Evolutionary conservation across 805 yeast species (phyloP).

Genomic region (Starmerella sp.): DNA sequence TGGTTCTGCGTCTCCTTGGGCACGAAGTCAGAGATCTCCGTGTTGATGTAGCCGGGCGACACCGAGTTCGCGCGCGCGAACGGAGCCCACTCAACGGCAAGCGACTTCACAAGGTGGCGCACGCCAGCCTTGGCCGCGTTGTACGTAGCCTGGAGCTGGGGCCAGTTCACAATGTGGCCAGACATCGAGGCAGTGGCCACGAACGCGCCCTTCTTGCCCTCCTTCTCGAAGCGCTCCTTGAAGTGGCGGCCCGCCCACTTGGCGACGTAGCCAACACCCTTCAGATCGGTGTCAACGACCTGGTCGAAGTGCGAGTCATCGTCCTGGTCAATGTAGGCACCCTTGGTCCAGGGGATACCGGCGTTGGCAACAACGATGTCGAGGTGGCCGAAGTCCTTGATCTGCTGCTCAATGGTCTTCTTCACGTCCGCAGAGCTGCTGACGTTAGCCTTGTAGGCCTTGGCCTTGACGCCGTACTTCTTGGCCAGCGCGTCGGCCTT

Average conservation of each 20-base stretch:
- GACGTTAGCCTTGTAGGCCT: conserved; percentile 55
- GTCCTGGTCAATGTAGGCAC: conserved; percentile 40
- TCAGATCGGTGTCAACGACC: conserved; percentile 62
- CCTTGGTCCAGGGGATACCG: conserved; percentile 72
- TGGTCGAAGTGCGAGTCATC: conserved; percentile 56
- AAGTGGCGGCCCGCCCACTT: conserved; percentile 63
- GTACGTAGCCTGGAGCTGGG: conserved; percentile 77
- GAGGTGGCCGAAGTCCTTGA: conserved; percentile 62
- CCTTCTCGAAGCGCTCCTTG: conserved; percentile 38
- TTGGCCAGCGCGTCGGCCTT: conserved; percentile 45
- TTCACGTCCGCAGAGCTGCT: conserved; percentile 42
- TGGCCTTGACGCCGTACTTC: conserved; percentile 49
- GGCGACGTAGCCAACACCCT: conserved; percentile 72
- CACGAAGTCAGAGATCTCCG: conserved; percentile 48
- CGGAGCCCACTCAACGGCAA: conserved; percentile 83
- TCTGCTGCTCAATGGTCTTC: conserved; percentile 39
- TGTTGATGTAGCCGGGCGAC: conserved; percentile 77
- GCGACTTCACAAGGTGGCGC: conserved; percentile 59
- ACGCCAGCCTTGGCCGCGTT: conserved; percentile 82
- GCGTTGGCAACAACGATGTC: conserved; percentile 86
- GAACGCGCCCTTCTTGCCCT: conserved; percentile 54
- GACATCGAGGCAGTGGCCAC: conserved; percentile 84
- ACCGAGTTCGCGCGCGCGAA: conserved; percentile 76
- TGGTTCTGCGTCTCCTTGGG: conserved; percentile 37
- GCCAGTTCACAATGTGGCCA: conserved; percentile 75